phyloP scores from a whole-genome alignment of 805 yeast species.

The Wickerhamiella sorbophila region DNA sequence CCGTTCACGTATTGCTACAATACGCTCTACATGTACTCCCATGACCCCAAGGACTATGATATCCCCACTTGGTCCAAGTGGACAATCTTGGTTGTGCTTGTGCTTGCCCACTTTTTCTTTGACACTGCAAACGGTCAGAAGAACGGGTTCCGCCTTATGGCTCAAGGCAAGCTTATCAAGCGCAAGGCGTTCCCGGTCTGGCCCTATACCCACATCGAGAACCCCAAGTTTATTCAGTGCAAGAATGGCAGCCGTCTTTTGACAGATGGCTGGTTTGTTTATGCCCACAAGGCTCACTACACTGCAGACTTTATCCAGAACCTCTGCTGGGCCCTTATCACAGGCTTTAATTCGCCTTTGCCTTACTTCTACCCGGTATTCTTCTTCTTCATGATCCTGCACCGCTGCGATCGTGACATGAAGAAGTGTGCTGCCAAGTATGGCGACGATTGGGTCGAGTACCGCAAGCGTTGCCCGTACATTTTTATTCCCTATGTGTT shows the following conservation, averaged over 20 bases:
- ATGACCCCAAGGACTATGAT: slow-evolving; percentile 68
- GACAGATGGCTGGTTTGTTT: slow-evolving; percentile 88
- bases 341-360: slow-evolving; percentile 77
- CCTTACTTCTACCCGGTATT: slow-evolving; percentile 95
- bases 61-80: slow-evolving; percentile 53
- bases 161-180: slow-evolving; percentile 62
- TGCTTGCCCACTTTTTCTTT: slow-evolving; percentile 75
- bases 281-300: slow-evolving; percentile 88
- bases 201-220: slow-evolving; percentile 65
- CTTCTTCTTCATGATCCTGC: slow-evolving; percentile 74
- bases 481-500: slow-evolving; percentile 78
- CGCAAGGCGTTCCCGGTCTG: slow-evolving; percentile 90
- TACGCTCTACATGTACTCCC: slow-evolving; percentile 69
- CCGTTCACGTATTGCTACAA: slow-evolving; percentile 96
- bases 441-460: slow-evolving; percentile 87
- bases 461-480: slow-evolving; percentile 78
- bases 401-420: slow-evolving; percentile 80
- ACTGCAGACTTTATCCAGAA: slow-evolving; percentile 88
- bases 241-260: slow-evolving; percentile 71
- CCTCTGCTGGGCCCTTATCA: slow-evolving; percentile 78
- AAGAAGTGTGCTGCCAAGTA: slow-evolving; percentile 75
- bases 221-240: slow-evolving; percentile 78
- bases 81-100: slow-evolving; percentile 39
- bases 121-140: slow-evolving; percentile 94
- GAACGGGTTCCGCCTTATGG: slow-evolving; percentile 62